Evolutionary conservation across 345 rosid species (phyloP), one percentile per base, ranked within the genome.

Genomic region (Chamaenerion angustifolium): DNA sequence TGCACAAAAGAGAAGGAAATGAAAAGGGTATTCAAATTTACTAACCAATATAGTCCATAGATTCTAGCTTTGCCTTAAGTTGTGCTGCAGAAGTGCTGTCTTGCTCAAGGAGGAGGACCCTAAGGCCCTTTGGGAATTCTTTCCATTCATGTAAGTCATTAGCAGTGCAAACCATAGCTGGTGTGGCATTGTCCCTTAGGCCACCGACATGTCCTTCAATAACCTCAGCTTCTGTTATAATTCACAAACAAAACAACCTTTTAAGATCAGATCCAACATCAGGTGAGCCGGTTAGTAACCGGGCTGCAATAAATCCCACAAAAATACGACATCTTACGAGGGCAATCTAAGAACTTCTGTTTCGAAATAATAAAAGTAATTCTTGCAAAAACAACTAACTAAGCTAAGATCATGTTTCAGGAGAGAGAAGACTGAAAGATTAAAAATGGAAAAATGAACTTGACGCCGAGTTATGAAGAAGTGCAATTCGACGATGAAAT

Each of bases 61-160:
- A 78, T 64, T 93, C 86, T 37, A 93, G 96, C 67, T 67, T 75
- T 25, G 87, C 81, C 68, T 73, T 79, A 56, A 79, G 75, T 55
- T 82, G 82, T 0, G 64, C 75, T 19, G 86, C 81, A 19, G 90
- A 80, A 53, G 41, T 55, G 49, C 44, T 68, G 63, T 74, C 80
- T 44, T 67, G 58, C 23, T 77, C 86, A 66, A 93, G 94, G 54
- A 88, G 85, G 52, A 93, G 99, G 64, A 88, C 79, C 62, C 69
- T 71, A 62, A 93, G 96, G 59, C 99, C 99, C 71, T 84, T 93
- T 3, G 96, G 99, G 48, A 93, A 93, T 58, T 77, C 81, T 64
- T 82, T 81, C 96, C 96, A 88, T 58, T 61, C 79, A 63, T 88
- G 87, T 60, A 88, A 71, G 65, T 88, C 88, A 62, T 76, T 61